Base-by-base conservation (phyloP, 208 protist species). In the Crithidia bombi region DNA sequence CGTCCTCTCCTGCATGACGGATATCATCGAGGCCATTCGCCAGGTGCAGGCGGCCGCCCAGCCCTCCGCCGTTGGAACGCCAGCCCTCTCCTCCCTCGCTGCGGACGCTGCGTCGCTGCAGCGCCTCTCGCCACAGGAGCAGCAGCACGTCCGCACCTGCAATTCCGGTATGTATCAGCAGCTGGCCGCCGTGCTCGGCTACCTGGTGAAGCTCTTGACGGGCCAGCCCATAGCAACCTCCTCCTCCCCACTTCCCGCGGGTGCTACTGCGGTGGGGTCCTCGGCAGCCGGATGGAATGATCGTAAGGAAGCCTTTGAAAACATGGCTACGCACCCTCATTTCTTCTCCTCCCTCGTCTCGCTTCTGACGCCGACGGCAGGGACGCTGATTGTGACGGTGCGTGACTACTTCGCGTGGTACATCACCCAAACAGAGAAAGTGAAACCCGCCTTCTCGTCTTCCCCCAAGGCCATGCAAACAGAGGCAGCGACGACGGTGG, bases 141-240 rank as follows among this genome's bases (percentile, higher is more conserved):
- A 94, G 65, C 91, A 94, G 66, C 87, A 92, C 72, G 81, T 92
- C 17, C 86, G 86, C 43, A 86, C 75, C 44, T 96, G 88, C 78
- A 84, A 86, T 55, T 78, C 81, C 0, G 86, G 85, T 50, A 96
- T 96, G 91, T 92, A 93, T 72, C 84, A 93, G 67, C 88, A 96
- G 70, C 88, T 94, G 44, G 76, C 86, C 17, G 61, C 79, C 26
- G 86, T 90, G 23, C 79, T 96, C 17, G 62, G 74, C 30, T 74
- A 83, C 75, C 89, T 89, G 74, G 65, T 94, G 59, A 77, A 73
- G 50, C 76, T 68, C 30, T 58, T 91, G 28, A 75, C 76, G n/a
- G 59, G 73, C 14, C 54, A 65, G 41, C 15, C 69, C 4, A 32
- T 21, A 12, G 28, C 57, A 4, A 39, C 35, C 5, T 44, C 54